Conservation (phyloP, 495 filamentous ascomycete genomes). For the Penicillium atrosanguineum region DNA sequence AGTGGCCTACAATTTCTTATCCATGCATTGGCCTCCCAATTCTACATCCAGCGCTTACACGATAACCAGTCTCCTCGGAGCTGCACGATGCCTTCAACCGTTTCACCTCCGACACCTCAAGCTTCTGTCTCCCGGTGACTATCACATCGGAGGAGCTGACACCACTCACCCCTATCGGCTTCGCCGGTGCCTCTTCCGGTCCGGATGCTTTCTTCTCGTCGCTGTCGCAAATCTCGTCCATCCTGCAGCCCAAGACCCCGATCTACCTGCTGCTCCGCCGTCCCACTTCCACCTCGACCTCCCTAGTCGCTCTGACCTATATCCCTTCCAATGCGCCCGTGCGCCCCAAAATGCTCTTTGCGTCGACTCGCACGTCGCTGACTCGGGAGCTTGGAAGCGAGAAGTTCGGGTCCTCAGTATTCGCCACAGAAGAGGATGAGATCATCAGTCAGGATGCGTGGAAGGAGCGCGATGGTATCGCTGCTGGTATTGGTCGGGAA, state of each 20-base stretch:
- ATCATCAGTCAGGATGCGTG: slow-evolving; percentile 68
- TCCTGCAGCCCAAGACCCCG: slow-evolving; percentile 70
- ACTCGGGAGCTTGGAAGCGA: slow-evolving; percentile 84
- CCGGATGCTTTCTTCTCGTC: slow-evolving; percentile 56
- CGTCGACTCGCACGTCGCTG: slow-evolving; percentile 79
- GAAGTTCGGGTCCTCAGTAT: slow-evolving; percentile 79
- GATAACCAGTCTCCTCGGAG: slow-evolving; percentile 69
- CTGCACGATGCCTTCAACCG: slow-evolving; percentile 78
- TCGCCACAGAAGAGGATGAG: slow-evolving; percentile 69
- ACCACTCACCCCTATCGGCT: slow-evolving; percentile 58
- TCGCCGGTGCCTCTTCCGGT: slow-evolving; percentile 44
- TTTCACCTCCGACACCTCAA: slow-evolving; percentile 59
- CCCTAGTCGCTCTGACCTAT: slow-evolving; percentile 78
- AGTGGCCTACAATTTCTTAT: background rate
- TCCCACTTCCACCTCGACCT: slow-evolving; percentile 44
- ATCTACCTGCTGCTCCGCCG: slow-evolving; percentile 84
- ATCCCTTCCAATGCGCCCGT: slow-evolving; percentile 88
- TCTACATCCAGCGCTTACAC: slow-evolving; percentile 9
- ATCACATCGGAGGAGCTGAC: slow-evolving; percentile 74
- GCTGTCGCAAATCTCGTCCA: slow-evolving; percentile 61
- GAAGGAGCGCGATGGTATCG: slow-evolving; percentile 70
- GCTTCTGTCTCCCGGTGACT: slow-evolving; percentile 77
- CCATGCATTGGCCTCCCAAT: slow-evolving; percentile 1
- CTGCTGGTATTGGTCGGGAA: slow-evolving; percentile 29
- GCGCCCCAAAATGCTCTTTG: slow-evolving; percentile 94